Evolutionary conservation across 345 rosid genomes (phyloP).

Genomic region (Sapria himalayana): DNA sequence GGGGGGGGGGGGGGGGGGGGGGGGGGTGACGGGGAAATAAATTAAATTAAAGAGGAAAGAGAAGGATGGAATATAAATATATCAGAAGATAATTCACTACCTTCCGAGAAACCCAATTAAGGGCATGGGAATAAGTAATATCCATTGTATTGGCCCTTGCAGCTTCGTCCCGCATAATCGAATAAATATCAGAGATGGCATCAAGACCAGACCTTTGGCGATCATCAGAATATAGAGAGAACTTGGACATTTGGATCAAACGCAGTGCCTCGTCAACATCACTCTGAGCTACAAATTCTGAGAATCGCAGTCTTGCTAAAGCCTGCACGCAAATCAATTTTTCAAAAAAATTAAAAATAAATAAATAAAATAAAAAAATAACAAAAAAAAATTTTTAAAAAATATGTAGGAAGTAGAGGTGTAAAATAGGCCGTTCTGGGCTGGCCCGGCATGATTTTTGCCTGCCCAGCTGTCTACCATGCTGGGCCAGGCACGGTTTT

Average conservation of each 20-base stretch:
- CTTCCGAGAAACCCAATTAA: slow-evolving; percentile 98
- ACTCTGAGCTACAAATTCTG: slow-evolving; percentile 86
- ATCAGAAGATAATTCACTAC: too few relatives aligned
- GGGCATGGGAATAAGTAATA: slow-evolving; percentile 68
- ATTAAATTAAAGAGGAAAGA: background rate
- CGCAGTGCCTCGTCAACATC: slow-evolving; percentile 97
- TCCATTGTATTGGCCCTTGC: slow-evolving; percentile 64
- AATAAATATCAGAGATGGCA: slow-evolving; percentile 91
- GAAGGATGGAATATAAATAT: background rate
- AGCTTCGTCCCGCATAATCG: slow-evolving; percentile 91
- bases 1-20: too few relatives aligned
- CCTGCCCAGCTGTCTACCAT: too few relatives aligned
- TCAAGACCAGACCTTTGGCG: slow-evolving; percentile 79
- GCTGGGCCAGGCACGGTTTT: too few relatives aligned
- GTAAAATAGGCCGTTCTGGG: too few relatives aligned
- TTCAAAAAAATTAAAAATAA: background rate
- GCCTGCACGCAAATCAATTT: slow-evolving; percentile 27
- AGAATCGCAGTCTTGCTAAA: slow-evolving; percentile 84
- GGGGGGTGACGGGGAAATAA: too few relatives aligned
- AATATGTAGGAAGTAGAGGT: too few relatives aligned
- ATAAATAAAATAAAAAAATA: background rate
- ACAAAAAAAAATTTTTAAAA: too few relatives aligned
- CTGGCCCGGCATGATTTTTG: too few relatives aligned
- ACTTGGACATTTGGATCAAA: slow-evolving; percentile 96
- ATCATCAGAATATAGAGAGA: slow-evolving; percentile 86